A percentile compares a stretch with the other conserved stretches of the same genome.
phyloP scores from a whole-genome alignment of 371 early-diverging fungal species.

The Rhizopus microsporus region DNA sequence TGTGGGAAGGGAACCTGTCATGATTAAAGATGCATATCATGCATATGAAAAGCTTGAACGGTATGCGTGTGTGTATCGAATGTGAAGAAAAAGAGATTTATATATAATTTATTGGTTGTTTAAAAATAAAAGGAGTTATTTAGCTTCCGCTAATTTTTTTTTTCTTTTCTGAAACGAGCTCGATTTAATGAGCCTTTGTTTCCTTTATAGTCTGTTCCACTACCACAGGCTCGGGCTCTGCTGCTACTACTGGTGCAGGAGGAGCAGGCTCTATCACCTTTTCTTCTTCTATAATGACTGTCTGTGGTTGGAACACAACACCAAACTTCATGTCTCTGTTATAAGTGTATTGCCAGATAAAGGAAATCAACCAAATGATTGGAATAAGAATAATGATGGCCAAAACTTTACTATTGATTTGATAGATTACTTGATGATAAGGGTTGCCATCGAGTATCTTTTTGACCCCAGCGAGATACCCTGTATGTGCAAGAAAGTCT shows the following conservation, averaged over 20 bases:
- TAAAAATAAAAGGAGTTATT: no score
- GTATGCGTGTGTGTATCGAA: no score
- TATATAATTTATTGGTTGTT: no score
- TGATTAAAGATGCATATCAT: no score
- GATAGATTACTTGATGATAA: slow-evolving; percentile 22
- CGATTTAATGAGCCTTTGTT: neutral
- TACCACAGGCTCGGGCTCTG: neutral
- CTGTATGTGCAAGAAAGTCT: slow-evolving; percentile 30
- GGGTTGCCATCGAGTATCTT: slow-evolving; percentile 21
- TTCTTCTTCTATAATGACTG: neutral
- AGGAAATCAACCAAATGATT: slow-evolving; percentile 18
- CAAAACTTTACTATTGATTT: slow-evolving; percentile 11
- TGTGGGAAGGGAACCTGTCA: no score
- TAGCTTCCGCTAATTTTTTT: no score
- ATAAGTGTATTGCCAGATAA: slow-evolving; percentile 21
- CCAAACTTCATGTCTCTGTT: slow-evolving; percentile 23
- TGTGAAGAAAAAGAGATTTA: no score
- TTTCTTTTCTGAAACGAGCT: no score
- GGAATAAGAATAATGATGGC: slow-evolving; percentile 17
- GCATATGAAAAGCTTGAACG: no score
- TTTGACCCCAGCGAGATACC: slow-evolving; percentile 26
- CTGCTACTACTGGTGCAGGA: neutral
- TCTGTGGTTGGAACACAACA: slow-evolving; percentile 10
- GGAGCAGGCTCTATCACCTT: neutral
- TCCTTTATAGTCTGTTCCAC: neutral